A percentile compares a stretch with the other conserved stretches of the same genome.
These are phyloP conservation scores for Lablab purpureus DNA, from an alignment of 306 rosid genomes.

Conservation along the genomic window DNA sequence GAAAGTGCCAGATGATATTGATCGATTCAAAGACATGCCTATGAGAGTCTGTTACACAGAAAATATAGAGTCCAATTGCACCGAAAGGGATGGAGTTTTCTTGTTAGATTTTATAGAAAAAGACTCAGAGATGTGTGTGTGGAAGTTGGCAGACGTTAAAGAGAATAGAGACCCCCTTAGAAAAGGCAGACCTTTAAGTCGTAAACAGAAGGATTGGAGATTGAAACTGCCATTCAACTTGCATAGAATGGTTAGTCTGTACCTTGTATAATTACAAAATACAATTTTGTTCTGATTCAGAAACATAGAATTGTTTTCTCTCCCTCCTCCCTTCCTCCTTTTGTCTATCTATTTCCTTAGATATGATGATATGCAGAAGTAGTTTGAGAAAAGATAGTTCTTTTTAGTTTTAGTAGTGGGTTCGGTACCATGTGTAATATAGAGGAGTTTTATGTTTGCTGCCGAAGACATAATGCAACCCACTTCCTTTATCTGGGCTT, in stretches of 20 bases:
- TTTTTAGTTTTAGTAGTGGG: constrained; percentile 23
- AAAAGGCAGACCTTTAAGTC: constrained; percentile 84
- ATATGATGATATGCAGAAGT: constrained; percentile 11
- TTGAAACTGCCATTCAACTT: constrained; percentile 68
- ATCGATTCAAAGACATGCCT: constrained; percentile 80
- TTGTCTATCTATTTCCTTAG: constrained; percentile 3
- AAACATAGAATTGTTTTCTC: constrained; percentile 34
- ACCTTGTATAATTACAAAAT: constrained; percentile 59
- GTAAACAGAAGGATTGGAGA: constrained; percentile 92
- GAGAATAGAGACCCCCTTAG: constrained; percentile 77
- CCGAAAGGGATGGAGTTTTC: constrained; percentile 67
- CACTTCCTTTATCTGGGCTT: background rate
- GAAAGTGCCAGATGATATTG: constrained; percentile 79
- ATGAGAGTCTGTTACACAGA: constrained; percentile 73
- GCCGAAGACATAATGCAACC: background rate
- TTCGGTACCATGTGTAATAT: background rate
- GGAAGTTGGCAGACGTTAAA: constrained; percentile 90
- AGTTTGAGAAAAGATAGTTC: constrained; percentile 32
- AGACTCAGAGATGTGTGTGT: constrained; percentile 70
- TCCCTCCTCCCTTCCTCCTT: background rate
- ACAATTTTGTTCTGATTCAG: constrained; percentile 19
- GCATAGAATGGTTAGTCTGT: constrained; percentile 76
- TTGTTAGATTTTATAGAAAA: constrained; percentile 68
- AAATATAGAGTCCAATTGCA: constrained; percentile 55
- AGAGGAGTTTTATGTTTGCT: background rate